Conservation (phyloP, 1,284 basidiomycete species). For the Tylopilus sp. region DNA sequence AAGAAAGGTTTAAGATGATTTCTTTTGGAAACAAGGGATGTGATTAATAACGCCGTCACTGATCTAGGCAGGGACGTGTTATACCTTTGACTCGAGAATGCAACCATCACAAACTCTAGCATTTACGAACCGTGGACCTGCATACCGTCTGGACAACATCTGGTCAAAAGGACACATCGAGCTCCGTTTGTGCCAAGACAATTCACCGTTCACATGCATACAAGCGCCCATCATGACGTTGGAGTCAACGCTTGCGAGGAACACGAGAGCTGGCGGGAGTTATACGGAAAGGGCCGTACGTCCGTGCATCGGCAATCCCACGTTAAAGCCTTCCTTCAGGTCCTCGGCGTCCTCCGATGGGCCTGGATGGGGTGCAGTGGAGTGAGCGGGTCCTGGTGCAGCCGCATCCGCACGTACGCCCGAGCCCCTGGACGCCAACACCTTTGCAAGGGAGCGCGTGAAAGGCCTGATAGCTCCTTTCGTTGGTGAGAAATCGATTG, state of each 20-base stretch:
- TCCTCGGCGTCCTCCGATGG: constrained; percentile 47
- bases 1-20: constrained; percentile 3
- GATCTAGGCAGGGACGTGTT: background rate
- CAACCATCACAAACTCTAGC: constrained; percentile 6
- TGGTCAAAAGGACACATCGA: constrained; percentile 1
- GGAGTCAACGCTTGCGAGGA: constrained; percentile 41
- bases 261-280: constrained; percentile 48
- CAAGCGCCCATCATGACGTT: constrained; percentile 37
- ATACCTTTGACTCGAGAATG: background rate
- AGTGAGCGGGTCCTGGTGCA: constrained; percentile 38
- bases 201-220: constrained; percentile 33
- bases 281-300: constrained; percentile 55
- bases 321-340: constrained; percentile 46
- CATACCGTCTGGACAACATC: constrained; percentile 1
- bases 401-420: constrained; percentile 55
- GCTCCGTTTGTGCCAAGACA: background rate
- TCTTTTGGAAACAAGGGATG: constrained; percentile 1
- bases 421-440: constrained; percentile 55
- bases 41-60: constrained; percentile 2
- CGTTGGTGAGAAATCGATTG: constrained; percentile 52
- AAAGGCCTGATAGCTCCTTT: constrained; percentile 58
- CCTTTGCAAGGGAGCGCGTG: constrained; percentile 50
- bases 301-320: constrained; percentile 46
- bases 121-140: constrained; percentile 14
- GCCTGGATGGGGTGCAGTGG: constrained; percentile 52